A percentile compares a stretch with the other conserved stretches of the same genome.
Evolutionary conservation across 129 eudicot species (phyloP).

Genomic region (Calendula officinalis): DNA sequence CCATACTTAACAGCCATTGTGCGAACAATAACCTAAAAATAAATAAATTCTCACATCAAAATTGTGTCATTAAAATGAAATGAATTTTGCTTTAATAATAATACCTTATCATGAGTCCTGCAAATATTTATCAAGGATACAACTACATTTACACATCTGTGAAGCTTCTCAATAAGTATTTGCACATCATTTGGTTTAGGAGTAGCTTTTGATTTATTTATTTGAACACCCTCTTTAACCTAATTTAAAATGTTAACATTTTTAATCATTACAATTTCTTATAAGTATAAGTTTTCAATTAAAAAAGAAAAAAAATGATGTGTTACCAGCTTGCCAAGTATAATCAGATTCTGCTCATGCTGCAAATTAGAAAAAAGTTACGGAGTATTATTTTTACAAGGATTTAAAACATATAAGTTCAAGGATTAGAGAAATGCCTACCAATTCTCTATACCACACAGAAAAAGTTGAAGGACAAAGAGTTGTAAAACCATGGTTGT

Average conservation of each 20-base stretch:
- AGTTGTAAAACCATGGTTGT: conserved; percentile 56
- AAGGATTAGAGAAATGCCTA: conserved; percentile 31
- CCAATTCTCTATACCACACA: conserved; percentile 81
- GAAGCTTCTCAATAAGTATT: conserved; percentile 51
- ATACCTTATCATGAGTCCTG: conserved; percentile 65
- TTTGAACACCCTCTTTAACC: conserved; percentile 56
- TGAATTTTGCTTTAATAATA: conserved; percentile 7
- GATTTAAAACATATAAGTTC: background rate
- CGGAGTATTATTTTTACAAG: conserved; percentile 9
- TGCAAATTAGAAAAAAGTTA: conserved; percentile 36
- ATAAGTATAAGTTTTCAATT: conserved; percentile 8
- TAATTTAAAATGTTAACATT: conserved; percentile 26
- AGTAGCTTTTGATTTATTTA: conserved; percentile 50
- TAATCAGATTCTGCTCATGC: conserved; percentile 73
- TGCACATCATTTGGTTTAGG: conserved; percentile 43
- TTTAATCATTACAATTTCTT: conserved; percentile 12
- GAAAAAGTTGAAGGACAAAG: conserved; percentile 66
- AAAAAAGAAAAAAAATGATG: conserved; percentile 10
- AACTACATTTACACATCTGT: conserved; percentile 61
- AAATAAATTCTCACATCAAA: conserved; percentile 9
- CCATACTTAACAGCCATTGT: conserved; percentile 82
- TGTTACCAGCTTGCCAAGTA: conserved; percentile 66
- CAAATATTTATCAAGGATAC: conserved; percentile 66
- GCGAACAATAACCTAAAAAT: conserved; percentile 55
- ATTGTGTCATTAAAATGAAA: conserved; percentile 13